Evolutionary conservation across 495 filamentous ascomycete genomes (phyloP), one percentile per base, ranked within the genome.

Genomic region (Podospora pseudoanserina): DNA sequence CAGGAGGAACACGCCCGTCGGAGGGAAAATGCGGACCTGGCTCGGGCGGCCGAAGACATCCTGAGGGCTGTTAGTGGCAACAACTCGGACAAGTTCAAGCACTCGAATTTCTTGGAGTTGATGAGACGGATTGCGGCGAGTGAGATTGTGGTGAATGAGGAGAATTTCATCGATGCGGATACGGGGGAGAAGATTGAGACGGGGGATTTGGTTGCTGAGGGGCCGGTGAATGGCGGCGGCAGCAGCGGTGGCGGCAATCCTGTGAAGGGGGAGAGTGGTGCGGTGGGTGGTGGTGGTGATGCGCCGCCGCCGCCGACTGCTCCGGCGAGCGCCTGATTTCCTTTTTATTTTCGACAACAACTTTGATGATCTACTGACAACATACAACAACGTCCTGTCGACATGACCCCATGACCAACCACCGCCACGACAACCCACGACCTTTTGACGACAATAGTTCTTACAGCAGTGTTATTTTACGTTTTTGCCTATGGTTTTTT

Each of bases 81-180:
- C 66, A 56, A 73, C 34, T 77, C 76, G 0, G 75, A 78, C 9
- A 84, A 83, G 66, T 83, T 84, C 66, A 79, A 75, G 62, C 77
- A 81, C 32, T 84, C 82, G 7, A 70, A 71, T 16, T 84, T 84
- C 60, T 55, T 84, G 0, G 68, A 75, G 53, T 70, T 84, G 27
- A 83, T 84, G 82, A 76, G 77, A 30, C 76, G 75, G 49, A 78
- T 84, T 44, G 78, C 74, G 5, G 73, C 76, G 62, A 64, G 65
- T 32, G 74, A 84, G 63, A 69, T 84, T 15, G 77, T 79, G 3
- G 77, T 83, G 5, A 71, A 79, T 2, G 78, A 77, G 39, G 74
- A 79, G 44, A 66, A 74, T 63, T 71, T 84, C 5, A 78, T 84
- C 7, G 74, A 82, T 4, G 63, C 71, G 28, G 58, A 61, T 0